Conservation (phyloP, 345 rosid genomes). For the Pistacia integerrima region DNA sequence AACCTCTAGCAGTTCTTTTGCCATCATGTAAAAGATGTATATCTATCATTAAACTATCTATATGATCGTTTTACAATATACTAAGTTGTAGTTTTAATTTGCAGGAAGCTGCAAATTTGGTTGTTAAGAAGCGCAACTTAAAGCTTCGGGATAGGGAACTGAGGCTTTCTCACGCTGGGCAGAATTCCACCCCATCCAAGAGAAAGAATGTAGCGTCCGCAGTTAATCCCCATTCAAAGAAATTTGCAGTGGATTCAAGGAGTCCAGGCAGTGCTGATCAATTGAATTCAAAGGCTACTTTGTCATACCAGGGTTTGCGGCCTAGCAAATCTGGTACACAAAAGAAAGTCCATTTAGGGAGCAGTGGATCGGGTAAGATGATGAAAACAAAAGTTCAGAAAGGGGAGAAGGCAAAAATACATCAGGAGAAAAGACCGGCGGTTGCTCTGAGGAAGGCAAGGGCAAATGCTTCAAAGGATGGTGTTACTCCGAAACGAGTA, state of each 20-base stretch:
- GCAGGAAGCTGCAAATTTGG: slow-evolving; percentile 82
- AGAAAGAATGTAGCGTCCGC: slow-evolving; percentile 46
- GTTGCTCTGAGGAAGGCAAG: slow-evolving; percentile 86
- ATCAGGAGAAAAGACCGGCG: slow-evolving; percentile 63
- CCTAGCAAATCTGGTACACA: slow-evolving; percentile 63
- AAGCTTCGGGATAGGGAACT: slow-evolving; percentile 80
- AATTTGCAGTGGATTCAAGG: slow-evolving; percentile 43
- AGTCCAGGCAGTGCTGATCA: slow-evolving; percentile 31
- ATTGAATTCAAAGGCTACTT: slow-evolving; percentile 29
- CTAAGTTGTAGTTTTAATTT: background rate
- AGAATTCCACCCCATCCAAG: slow-evolving; percentile 69
- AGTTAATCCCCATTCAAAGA: slow-evolving; percentile 46
- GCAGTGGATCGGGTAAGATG: slow-evolving; percentile 30
- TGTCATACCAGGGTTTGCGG: slow-evolving; percentile 84
- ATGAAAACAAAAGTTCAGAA: slow-evolving; percentile 41
- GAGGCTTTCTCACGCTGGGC: slow-evolving; percentile 58
- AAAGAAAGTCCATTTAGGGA: slow-evolving; percentile 52
- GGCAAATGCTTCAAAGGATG: slow-evolving; percentile 39
- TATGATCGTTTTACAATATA: background rate
- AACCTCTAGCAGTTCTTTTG: background rate
- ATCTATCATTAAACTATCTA: background rate
- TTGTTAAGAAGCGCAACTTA: slow-evolving; percentile 57
- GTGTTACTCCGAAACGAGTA: slow-evolving; percentile 41
- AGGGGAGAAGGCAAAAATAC: slow-evolving; percentile 37
- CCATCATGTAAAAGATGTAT: background rate